phyloP scores from a whole-genome alignment of 495 filamentous ascomycete species.

The Trichoderma asperelloides region DNA sequence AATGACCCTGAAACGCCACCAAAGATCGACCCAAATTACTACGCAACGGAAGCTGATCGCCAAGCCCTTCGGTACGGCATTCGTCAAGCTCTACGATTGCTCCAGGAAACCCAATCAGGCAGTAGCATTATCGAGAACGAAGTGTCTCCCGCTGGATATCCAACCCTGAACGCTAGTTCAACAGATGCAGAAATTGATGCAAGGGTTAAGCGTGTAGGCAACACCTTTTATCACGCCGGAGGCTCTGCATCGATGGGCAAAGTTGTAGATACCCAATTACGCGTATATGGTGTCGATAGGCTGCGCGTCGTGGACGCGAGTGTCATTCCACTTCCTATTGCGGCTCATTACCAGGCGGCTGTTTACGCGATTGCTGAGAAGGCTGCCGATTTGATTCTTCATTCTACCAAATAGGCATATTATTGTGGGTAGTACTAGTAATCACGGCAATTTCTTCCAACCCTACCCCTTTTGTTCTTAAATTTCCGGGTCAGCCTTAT shows the following conservation, averaged over 20 bases:
- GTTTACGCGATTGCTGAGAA: conserved; percentile 49
- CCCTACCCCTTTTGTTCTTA: too few species aligned
- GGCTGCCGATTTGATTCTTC: conserved; percentile 39
- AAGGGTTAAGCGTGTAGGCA: background rate
- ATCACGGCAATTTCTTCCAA: too few species aligned
- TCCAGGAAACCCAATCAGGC: too few species aligned
- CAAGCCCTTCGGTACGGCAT: background rate
- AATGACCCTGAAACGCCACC: background rate
- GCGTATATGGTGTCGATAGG: conserved; percentile 46
- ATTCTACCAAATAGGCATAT: too few species aligned
- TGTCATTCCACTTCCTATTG: conserved; percentile 37
- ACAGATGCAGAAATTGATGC: background rate
- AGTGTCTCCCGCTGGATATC: background rate
- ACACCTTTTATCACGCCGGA: background rate
- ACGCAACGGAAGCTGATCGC: background rate
- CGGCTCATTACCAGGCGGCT: conserved; percentile 33
- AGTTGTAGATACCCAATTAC: conserved; percentile 49
- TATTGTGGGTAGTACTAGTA: too few species aligned
- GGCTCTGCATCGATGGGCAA: background rate
- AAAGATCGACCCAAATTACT: background rate
- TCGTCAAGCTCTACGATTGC: too few species aligned
- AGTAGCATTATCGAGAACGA: too few species aligned
- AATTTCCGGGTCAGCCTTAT: too few species aligned
- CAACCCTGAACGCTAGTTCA: background rate
- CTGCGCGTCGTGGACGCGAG: conserved; percentile 53